phyloP scores from a whole-genome alignment of 805 yeast genomes.

The Pichia nakasei region DNA sequence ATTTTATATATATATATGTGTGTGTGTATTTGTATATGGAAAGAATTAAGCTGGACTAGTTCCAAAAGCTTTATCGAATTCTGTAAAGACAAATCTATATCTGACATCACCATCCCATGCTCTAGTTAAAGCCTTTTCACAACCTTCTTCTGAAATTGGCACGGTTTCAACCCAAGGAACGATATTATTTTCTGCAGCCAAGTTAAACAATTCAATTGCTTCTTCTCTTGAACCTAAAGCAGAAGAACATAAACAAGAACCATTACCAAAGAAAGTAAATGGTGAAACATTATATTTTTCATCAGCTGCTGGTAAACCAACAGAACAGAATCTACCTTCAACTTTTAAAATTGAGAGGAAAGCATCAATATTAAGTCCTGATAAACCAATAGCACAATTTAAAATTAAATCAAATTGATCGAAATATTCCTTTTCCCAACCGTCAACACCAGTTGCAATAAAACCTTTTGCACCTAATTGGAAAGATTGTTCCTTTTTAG shows the following conservation, averaged over 20 bases:
- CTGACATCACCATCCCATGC: constrained; percentile 41
- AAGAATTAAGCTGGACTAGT: constrained; percentile 14
- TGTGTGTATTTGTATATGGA: no score
- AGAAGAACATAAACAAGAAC: constrained; percentile 36
- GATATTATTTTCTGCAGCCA: constrained; percentile 37
- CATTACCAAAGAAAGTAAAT: constrained; percentile 40
- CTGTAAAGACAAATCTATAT: constrained; percentile 44
- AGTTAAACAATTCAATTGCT: constrained; percentile 35
- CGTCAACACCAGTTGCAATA: constrained; percentile 37
- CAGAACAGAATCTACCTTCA: constrained; percentile 36
- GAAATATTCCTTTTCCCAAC: constrained; percentile 30
- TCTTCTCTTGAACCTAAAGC: constrained; percentile 41
- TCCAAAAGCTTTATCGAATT: constrained; percentile 37
- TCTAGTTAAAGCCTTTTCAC: constrained; percentile 35
- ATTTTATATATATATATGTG: neutral
- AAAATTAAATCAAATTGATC: constrained; percentile 33
- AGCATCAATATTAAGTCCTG: constrained; percentile 29
- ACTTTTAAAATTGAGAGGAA: constrained; percentile 28
- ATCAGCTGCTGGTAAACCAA: constrained; percentile 36
- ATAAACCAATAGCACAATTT: constrained; percentile 34
- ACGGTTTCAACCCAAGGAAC: constrained; percentile 45
- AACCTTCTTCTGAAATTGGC: constrained; percentile 36
- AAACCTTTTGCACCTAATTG: constrained; percentile 34
- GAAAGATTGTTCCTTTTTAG: constrained; percentile 33
- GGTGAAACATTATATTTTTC: constrained; percentile 40